phyloP scores from a whole-genome alignment of 163 green algal genomes.

The Prototheca wickerhamii region DNA sequence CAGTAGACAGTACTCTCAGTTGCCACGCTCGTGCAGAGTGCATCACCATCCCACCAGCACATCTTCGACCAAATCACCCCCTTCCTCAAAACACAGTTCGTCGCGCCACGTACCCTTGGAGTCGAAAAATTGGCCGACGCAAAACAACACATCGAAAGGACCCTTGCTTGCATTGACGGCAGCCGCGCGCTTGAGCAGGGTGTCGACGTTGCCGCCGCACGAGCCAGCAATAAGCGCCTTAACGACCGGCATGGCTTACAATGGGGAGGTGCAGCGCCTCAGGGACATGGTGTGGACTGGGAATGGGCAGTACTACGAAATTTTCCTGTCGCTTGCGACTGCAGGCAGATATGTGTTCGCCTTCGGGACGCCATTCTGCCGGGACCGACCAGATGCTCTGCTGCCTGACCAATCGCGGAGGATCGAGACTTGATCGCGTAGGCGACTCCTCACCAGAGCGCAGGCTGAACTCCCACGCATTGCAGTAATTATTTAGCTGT shows the following conservation, averaged over 20 bases:
- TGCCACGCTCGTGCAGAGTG: neutral
- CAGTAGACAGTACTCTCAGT: neutral
- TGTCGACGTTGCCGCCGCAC: slow-evolving; percentile 31
- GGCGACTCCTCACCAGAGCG: too few species aligned
- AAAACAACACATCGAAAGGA: slow-evolving; percentile 69
- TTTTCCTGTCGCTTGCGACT: too few species aligned
- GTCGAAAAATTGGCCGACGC: slow-evolving; percentile 59
- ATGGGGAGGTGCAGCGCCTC: too few species aligned
- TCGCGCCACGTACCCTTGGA: slow-evolving; percentile 15
- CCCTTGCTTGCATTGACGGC: slow-evolving; percentile 61
- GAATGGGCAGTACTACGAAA: too few species aligned
- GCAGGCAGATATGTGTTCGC: too few species aligned
- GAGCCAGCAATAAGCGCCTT: slow-evolving; percentile 51
- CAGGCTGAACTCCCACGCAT: too few species aligned
- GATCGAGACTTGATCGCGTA: too few species aligned
- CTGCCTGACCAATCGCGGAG: too few species aligned
- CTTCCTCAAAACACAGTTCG: neutral
- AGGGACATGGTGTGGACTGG: too few species aligned
- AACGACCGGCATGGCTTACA: slow-evolving; percentile 12
- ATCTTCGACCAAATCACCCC: neutral
- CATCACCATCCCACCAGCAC: neutral
- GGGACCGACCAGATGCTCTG: too few species aligned
- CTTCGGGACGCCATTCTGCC: too few species aligned
- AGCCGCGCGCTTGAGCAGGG: slow-evolving; percentile 50
- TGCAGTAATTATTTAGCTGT: too few species aligned